Evolutionary conservation across 2,329 filamentous ascomycete genomes (phyloP).

Genomic region (Venturia oleaginea): DNA sequence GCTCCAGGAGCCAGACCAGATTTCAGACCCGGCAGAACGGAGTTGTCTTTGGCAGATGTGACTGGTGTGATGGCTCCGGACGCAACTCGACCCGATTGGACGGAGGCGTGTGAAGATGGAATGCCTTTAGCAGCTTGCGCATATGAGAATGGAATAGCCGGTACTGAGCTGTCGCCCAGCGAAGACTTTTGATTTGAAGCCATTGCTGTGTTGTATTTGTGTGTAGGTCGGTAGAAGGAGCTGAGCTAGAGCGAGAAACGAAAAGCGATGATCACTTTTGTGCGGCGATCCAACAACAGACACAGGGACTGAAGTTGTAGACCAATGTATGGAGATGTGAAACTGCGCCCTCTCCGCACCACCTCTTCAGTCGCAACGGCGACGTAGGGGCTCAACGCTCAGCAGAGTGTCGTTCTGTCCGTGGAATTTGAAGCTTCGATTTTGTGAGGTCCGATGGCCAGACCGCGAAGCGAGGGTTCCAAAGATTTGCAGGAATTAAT

Average conservation of each 20-base stretch:
- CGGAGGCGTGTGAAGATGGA: slow-evolving; percentile 38
- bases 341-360: slow-evolving; percentile 33
- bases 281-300: slow-evolving; percentile 4
- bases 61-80: slow-evolving; percentile 27
- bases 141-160: slow-evolving; percentile 62
- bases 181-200: slow-evolving; percentile 20
- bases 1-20: slow-evolving; percentile 21
- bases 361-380: slow-evolving; percentile 12
- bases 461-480: not conserved
- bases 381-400: slow-evolving; percentile 9
- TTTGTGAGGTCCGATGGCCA: not conserved
- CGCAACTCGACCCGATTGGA: slow-evolving; percentile 36
- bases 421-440: not conserved
- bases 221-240: not conserved
- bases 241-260: not conserved
- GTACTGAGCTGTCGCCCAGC: not conserved
- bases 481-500: not conserved
- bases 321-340: slow-evolving; percentile 32
- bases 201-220: slow-evolving; percentile 11
- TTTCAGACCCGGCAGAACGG: slow-evolving; percentile 22
- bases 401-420: slow-evolving; percentile 1
- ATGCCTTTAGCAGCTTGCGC: slow-evolving; percentile 89
- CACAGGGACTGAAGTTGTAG: not conserved
- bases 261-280: slow-evolving; percentile 1
- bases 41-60: slow-evolving; percentile 32